Conservation (phyloP, 345 rosid species). For the Sonneratia caseolaris region DNA sequence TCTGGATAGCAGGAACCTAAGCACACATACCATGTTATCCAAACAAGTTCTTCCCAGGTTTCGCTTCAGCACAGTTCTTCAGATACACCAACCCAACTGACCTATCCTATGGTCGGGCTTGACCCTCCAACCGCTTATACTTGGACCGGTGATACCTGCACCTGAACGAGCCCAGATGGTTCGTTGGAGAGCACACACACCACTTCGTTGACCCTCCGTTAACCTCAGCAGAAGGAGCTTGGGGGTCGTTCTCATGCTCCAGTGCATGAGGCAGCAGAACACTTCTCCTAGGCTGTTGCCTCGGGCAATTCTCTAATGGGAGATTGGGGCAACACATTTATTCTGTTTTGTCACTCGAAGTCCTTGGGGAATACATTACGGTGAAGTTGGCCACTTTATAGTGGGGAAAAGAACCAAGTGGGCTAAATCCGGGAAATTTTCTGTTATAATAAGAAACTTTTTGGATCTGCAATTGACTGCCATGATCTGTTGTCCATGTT, state of each 20-base stretch:
- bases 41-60: neutral
- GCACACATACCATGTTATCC: neutral
- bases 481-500: neutral
- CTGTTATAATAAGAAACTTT: neutral
- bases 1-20: too few relatives aligned
- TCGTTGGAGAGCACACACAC: constrained; percentile 13
- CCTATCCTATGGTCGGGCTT: neutral
- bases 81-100: neutral
- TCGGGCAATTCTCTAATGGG: neutral
- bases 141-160: constrained; percentile 9
- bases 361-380: neutral
- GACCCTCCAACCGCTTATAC: constrained; percentile 1
- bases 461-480: neutral
- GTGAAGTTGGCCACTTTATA: neutral
- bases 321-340: constrained; percentile 5
- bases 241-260: neutral
- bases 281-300: neutral
- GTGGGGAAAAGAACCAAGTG: neutral
- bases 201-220: neutral
- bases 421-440: neutral
- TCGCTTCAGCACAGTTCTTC: neutral
- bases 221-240: neutral
- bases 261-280: neutral
- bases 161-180: constrained; percentile 13
- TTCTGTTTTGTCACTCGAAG: neutral